Percentiles rank a stretch among this genome's conserved stretches.
These are phyloP conservation scores for Echium plantagineum DNA, from an alignment of 257 asterid genomes.

Conservation along the genomic window DNA sequence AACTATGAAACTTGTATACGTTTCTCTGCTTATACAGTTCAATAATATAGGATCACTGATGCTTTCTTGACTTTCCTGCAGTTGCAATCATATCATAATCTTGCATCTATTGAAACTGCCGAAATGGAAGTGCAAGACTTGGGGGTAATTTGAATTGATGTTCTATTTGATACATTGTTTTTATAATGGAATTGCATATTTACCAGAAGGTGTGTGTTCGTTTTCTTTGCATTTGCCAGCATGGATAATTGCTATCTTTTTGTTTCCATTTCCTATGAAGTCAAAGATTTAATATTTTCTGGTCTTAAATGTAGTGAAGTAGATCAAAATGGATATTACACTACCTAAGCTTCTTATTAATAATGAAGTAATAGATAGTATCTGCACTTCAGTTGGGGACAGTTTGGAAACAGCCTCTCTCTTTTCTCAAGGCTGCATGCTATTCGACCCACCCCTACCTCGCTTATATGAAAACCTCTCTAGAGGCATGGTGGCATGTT, in stretches of 20 bases:
- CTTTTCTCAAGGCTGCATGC: too few species aligned
- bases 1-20: neutral
- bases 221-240: neutral
- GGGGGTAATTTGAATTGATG: constrained; percentile 24
- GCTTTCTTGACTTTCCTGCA: constrained; percentile 23
- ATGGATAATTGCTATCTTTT: neutral
- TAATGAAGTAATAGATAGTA: too few species aligned
- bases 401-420: too few species aligned
- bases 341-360: too few species aligned
- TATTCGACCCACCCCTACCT: too few species aligned
- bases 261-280: too few species aligned
- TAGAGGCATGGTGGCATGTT: neutral
- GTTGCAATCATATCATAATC: constrained; percentile 71
- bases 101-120: constrained; percentile 43
- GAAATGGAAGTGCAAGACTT: constrained; percentile 36
- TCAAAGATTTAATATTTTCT: too few species aligned
- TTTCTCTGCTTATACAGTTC: neutral
- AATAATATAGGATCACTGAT: neutral
- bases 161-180: neutral
- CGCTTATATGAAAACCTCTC: too few species aligned
- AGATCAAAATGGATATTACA: too few species aligned
- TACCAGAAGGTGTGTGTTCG: neutral
- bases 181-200: constrained; percentile 2
- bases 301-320: too few species aligned
- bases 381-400: too few species aligned